Percentiles rank a stretch among this genome's conserved stretches.
These are phyloP conservation scores for Aureobasidium leucospermi DNA, from an alignment of 2,329 filamentous ascomycete genomes.

Conservation along the genomic window DNA sequence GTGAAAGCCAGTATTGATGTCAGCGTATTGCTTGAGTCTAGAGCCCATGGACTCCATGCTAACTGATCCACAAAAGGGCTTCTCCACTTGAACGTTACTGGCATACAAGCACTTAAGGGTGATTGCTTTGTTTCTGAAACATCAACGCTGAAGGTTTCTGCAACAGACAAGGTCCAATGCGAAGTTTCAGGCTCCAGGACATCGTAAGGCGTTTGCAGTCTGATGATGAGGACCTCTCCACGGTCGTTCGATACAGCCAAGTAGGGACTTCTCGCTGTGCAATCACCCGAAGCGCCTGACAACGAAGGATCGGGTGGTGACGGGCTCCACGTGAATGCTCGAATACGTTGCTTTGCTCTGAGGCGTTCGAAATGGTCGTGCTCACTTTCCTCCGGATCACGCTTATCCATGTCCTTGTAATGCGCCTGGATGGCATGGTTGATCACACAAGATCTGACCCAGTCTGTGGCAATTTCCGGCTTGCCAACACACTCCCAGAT, in stretches of 20 bases:
- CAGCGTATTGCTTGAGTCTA: conserved; percentile 16
- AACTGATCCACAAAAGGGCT: conserved; percentile 30
- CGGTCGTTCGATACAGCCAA: conserved; percentile 36
- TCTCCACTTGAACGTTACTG: conserved; percentile 24
- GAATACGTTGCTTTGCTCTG: conserved; percentile 31
- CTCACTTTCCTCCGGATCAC: conserved; percentile 26
- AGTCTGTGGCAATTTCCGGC: conserved; percentile 35
- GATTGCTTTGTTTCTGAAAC: neutral
- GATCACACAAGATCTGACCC: conserved; percentile 47
- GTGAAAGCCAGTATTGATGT: conserved; percentile 30
- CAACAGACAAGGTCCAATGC: conserved; percentile 17
- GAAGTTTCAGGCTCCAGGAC: conserved; percentile 14
- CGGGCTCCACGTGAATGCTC: conserved; percentile 37
- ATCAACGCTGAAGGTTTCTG: neutral
- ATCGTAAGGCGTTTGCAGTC: conserved; percentile 33
- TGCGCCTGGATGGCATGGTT: conserved; percentile 39
- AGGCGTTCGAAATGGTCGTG: conserved; percentile 15
- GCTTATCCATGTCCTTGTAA: conserved; percentile 16
- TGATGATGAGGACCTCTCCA: conserved; percentile 32
- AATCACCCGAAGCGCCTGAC: conserved; percentile 2
- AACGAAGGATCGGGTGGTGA: conserved; percentile 18
- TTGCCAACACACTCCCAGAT: conserved; percentile 47
- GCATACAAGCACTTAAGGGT: conserved; percentile 6
- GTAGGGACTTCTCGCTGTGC: conserved; percentile 13
- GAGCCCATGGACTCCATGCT: conserved; percentile 34